These are phyloP conservation scores for Leptomonas seymouri DNA, from an alignment of 208 protist species.

Conservation along the genomic window DNA sequence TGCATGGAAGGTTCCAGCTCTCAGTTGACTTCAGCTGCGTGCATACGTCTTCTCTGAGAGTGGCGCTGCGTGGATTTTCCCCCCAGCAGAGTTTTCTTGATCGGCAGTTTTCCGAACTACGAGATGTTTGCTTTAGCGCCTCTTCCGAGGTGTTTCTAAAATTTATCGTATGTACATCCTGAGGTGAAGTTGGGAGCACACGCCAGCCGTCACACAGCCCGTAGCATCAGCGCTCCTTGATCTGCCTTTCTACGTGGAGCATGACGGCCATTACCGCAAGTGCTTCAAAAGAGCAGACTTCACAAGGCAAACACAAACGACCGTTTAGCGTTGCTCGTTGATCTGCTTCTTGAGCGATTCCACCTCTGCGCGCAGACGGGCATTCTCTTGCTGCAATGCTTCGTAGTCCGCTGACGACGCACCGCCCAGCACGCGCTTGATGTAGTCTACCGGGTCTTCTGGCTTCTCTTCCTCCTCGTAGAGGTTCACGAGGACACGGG, in stretches of 20 bases:
- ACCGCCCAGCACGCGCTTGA: constrained; percentile 91
- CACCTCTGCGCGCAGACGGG: constrained; percentile 80
- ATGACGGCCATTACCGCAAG: too few relatives aligned
- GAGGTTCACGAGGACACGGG: constrained; percentile 91
- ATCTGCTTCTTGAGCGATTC: constrained; percentile 82
- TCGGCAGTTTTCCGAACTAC: too few relatives aligned
- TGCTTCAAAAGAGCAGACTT: not conserved
- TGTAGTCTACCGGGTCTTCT: constrained; percentile 93
- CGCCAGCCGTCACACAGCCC: too few relatives aligned
- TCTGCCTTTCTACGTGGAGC: too few relatives aligned
- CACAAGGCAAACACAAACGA: not conserved
- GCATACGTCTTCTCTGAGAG: too few relatives aligned
- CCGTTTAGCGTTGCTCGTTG: constrained; percentile 35
- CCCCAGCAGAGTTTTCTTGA: too few relatives aligned
- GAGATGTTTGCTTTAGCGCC: too few relatives aligned
- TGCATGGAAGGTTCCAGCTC: too few relatives aligned
- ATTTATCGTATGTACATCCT: not conserved
- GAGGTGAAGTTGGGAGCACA: not conserved
- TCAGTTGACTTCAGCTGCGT: too few relatives aligned
- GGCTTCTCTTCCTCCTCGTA: constrained; percentile 95
- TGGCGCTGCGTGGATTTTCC: too few relatives aligned
- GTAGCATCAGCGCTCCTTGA: too few relatives aligned
- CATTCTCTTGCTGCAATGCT: constrained; percentile 86
- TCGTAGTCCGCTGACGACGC: constrained; percentile 89
- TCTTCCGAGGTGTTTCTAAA: not conserved